Evolutionary conservation across 768 basidiomycete species (phyloP).

Genomic region (Tylopilus rubrobrunneus): DNA sequence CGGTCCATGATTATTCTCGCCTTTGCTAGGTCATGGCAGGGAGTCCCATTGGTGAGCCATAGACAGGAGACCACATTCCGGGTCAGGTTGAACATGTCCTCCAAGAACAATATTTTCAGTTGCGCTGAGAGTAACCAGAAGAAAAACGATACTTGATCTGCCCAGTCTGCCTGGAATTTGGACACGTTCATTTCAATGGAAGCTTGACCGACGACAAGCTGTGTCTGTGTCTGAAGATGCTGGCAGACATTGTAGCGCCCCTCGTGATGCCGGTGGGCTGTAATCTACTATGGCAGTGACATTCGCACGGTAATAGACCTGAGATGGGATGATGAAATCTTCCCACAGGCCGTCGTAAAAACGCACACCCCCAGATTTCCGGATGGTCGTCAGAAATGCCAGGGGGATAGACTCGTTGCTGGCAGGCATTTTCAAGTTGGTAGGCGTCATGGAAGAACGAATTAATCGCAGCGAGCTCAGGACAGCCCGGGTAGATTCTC

Average conservation of each 20-base stretch:
- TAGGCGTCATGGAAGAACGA: no score
- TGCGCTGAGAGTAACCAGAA: neutral
- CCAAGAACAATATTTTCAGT: neutral
- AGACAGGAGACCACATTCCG: neutral
- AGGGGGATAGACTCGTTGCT: neutral
- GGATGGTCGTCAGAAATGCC: neutral
- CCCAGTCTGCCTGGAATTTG: no score
- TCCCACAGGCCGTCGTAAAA: neutral
- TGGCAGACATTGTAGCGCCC: neutral
- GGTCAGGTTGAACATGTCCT: no score
- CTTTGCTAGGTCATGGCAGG: neutral
- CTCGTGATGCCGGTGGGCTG: no score
- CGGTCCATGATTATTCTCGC: slow-evolving; percentile 3
- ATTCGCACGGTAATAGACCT: neutral
- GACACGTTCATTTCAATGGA: neutral
- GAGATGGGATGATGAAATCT: neutral
- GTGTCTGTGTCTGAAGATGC: no score
- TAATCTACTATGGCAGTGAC: neutral
- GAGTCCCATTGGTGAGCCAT: neutral
- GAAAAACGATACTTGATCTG: neutral
- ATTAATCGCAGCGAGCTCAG: no score
- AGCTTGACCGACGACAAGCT: no score
- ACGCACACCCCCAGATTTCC: neutral
- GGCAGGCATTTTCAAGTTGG: no score
- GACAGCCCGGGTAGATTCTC: no score